Conservation (phyloP, 805 yeast genomes). For the Candida tibetensis region DNA sequence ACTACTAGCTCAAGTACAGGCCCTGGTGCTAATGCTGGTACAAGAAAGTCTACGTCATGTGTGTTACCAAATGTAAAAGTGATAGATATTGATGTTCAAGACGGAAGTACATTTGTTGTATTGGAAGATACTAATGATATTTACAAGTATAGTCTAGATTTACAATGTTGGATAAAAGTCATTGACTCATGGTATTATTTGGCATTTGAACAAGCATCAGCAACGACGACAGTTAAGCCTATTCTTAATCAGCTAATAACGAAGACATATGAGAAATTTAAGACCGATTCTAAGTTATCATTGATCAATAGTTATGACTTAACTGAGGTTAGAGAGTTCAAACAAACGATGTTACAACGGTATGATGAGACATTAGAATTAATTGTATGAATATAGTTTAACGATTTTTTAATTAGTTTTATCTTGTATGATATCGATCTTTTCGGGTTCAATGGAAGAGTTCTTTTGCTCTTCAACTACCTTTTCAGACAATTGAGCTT, state of each 20-base stretch:
- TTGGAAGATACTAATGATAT: conserved; percentile 34
- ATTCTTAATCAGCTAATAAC: conserved; percentile 4
- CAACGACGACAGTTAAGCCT: no score
- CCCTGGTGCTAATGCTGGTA: no score
- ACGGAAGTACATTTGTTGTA: conserved; percentile 44
- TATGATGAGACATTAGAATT: conserved; percentile 3
- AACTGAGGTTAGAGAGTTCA: conserved; percentile 5
- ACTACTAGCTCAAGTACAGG: not conserved
- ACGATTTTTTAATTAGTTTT: not conserved
- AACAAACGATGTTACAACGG: conserved; percentile 4
- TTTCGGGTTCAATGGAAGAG: no score
- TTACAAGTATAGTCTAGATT: conserved; percentile 39
- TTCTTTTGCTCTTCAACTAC: no score
- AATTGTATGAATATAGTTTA: not conserved
- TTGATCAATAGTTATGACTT: conserved; percentile 10
- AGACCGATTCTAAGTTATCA: conserved; percentile 9
- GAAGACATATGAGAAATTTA: conserved; percentile 7
- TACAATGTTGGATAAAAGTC: conserved; percentile 47
- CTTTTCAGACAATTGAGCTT: no score
- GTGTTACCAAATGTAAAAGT: conserved; percentile 6
- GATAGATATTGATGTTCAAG: conserved; percentile 31
- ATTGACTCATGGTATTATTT: conserved; percentile 44
- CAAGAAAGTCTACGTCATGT: conserved; percentile 3
- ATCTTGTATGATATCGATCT: not conserved
- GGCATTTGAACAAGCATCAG: conserved; percentile 11